Conservation (phyloP, 2,329 filamentous ascomycete species). For the Fusarium ambrosium region DNA sequence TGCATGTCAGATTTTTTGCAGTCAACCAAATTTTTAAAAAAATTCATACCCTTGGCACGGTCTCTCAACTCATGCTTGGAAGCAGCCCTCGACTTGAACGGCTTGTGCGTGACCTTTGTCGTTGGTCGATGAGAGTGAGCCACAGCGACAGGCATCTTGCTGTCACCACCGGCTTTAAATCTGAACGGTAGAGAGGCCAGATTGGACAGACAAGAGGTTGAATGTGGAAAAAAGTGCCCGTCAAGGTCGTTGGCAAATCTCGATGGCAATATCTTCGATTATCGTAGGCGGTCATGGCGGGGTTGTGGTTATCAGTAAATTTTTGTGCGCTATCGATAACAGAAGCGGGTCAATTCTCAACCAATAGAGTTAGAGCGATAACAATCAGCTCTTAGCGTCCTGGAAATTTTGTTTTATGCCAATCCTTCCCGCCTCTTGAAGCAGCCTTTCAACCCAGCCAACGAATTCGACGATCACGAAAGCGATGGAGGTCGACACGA, state of each 20-base stretch:
- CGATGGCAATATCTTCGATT: slow-evolving; percentile 47
- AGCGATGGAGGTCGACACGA: slow-evolving; percentile 56
- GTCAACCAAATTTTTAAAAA: background rate
- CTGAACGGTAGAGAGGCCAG: slow-evolving; percentile 83
- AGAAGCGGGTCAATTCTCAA: background rate
- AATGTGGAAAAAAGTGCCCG: slow-evolving; percentile 17
- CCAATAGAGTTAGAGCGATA: slow-evolving; percentile 50
- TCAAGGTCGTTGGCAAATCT: slow-evolving; percentile 21
- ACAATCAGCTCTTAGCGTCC: slow-evolving; percentile 35
- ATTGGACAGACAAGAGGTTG: slow-evolving; percentile 52
- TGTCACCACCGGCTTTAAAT: slow-evolving; percentile 84
- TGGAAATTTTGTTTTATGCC: slow-evolving; percentile 53
- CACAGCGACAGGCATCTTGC: slow-evolving; percentile 80
- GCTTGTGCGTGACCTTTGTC: slow-evolving; percentile 88
- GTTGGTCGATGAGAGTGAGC: slow-evolving; percentile 91
- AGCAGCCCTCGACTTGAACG: slow-evolving; percentile 92
- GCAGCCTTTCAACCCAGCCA: slow-evolving; percentile 22
- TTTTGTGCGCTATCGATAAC: slow-evolving; percentile 58
- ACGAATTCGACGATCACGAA: slow-evolving; percentile 32
- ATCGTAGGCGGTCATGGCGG: slow-evolving; percentile 51
- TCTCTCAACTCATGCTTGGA: slow-evolving; percentile 91
- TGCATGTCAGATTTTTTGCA: background rate
- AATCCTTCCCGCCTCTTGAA: slow-evolving; percentile 34
- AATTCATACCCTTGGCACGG: slow-evolving; percentile 78
- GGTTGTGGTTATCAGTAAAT: slow-evolving; percentile 56